Base-by-base conservation (phyloP, 768 basidiomycete genomes). In the Rubroboletus satanas region DNA sequence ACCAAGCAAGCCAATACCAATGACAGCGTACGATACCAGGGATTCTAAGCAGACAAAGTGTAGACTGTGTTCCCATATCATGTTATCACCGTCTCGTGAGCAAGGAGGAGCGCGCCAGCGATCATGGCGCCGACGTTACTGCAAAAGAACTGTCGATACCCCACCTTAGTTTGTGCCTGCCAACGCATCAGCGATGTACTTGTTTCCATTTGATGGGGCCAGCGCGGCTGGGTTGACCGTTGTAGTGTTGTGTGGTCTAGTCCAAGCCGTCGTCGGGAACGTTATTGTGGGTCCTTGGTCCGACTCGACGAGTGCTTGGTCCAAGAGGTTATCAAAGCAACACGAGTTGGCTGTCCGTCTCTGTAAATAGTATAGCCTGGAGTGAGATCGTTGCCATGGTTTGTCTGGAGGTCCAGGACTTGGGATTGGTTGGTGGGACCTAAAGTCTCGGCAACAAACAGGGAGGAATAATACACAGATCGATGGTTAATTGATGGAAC, bases 301-400 rank as follows among this genome's bases (percentile, higher is more conserved):
- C 7, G 70, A 65, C 44, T 75, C 76, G 0, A 68, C 52, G 32
- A 76, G 62, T 4, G 79, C 76, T 28, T 66, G 55, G 48, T 74
- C 68, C 5, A 73, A 79, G 31, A 92, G 72, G 75, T 93, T 73
- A 91, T 80, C 48, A 93, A 64, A 8, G 82, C 84, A 1, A 89
- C 76, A 41, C 85, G 79, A 9, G 77, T 76, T 4, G 85, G 80
- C 4, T 67, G 73, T 17, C 82, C 82, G 54, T 85, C 78, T 66
- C 93, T 88, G 65, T 91, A 92, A 50, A 93, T 80, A 7, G 80
- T 87, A 37, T 65, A 65, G 49, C 79, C 76, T 55, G 89, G 86
- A 6, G 85, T 87, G 58, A 72, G 81, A 14, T 76, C 72, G 60
- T 74, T 80, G n/a, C 70, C 77, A 43, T 62, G 63, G 60, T 80